Conservation (phyloP, 495 filamentous ascomycete species). For the Aspergillus campestris region DNA sequence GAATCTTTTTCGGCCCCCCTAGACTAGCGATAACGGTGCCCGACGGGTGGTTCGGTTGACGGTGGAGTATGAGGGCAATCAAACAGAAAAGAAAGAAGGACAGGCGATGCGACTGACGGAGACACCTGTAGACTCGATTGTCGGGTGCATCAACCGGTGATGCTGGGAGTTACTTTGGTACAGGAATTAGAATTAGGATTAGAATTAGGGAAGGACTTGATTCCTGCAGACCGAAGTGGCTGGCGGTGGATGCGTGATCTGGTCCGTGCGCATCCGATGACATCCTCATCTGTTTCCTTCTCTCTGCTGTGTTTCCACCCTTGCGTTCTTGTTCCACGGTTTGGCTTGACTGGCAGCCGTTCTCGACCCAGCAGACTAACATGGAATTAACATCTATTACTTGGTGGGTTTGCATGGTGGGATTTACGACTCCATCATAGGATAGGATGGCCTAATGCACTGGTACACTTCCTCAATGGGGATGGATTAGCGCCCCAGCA, state of each 20-base stretch:
- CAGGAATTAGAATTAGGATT: neutral
- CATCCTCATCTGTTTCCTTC: neutral
- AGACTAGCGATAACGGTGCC: neutral
- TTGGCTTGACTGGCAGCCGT: no score
- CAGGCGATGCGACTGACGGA: constrained; percentile 2
- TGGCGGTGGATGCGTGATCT: neutral
- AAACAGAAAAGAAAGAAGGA: neutral
- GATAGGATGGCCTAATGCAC: no score
- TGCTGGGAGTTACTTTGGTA: neutral
- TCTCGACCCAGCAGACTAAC: no score
- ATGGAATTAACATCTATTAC: no score
- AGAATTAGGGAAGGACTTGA: neutral
- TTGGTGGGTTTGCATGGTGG: no score
- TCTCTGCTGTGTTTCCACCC: neutral
- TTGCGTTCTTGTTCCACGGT: no score
- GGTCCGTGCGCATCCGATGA: neutral
- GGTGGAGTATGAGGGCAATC: neutral
- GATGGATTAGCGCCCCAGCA: no score
- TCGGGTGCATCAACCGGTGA: constrained; percentile 8
- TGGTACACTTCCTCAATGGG: no score
- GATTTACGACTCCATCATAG: no score
- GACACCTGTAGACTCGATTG: neutral
- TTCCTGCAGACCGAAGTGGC: neutral
- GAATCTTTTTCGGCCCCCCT: neutral
- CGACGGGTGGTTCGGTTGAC: neutral